These are phyloP conservation scores for Penicillium maclennaniae DNA, from an alignment of 495 filamentous ascomycete genomes.

Conservation along the genomic window DNA sequence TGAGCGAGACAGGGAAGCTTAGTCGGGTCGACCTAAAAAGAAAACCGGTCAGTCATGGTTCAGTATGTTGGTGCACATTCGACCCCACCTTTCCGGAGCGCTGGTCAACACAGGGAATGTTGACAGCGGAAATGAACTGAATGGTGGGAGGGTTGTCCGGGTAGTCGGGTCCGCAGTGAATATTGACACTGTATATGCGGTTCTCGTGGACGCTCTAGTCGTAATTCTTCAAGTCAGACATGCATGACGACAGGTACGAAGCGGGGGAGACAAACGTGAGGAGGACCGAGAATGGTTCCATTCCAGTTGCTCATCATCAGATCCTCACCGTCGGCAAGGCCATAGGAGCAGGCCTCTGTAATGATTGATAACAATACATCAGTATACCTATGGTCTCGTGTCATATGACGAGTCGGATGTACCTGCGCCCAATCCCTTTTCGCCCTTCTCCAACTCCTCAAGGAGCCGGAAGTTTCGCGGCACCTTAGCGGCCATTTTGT, in stretches of 20 bases:
- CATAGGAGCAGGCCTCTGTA: conserved; percentile 93
- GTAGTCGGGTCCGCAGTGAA: conserved; percentile 89
- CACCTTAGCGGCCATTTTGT: conserved; percentile 73
- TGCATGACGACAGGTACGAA: neutral
- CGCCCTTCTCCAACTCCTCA: conserved; percentile 97
- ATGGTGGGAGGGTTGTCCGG: conserved; percentile 84
- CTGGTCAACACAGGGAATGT: conserved; percentile 86
- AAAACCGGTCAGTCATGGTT: conserved; percentile 1
- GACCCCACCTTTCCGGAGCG: conserved; percentile 64
- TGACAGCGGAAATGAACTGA: conserved; percentile 88
- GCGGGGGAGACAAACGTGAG: conserved; percentile 66
- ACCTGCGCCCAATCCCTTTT: conserved; percentile 96
- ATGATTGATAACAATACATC: conserved; percentile 13
- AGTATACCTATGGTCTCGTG: conserved; percentile 2
- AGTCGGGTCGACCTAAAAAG: conserved; percentile 69
- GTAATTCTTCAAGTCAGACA: neutral
- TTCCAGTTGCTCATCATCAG: conserved; percentile 98
- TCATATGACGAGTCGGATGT: conserved; percentile 4
- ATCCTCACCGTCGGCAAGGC: conserved; percentile 90
- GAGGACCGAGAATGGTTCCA: conserved; percentile 92
- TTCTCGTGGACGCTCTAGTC: conserved; percentile 90
- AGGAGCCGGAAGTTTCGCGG: conserved; percentile 94
- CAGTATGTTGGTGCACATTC: neutral
- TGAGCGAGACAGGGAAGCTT: conserved; percentile 78
- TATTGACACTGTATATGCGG: conserved; percentile 95